phyloP scores from a whole-genome alignment of 164 flowering plant genomes.

The Magnolia changhungtana region DNA sequence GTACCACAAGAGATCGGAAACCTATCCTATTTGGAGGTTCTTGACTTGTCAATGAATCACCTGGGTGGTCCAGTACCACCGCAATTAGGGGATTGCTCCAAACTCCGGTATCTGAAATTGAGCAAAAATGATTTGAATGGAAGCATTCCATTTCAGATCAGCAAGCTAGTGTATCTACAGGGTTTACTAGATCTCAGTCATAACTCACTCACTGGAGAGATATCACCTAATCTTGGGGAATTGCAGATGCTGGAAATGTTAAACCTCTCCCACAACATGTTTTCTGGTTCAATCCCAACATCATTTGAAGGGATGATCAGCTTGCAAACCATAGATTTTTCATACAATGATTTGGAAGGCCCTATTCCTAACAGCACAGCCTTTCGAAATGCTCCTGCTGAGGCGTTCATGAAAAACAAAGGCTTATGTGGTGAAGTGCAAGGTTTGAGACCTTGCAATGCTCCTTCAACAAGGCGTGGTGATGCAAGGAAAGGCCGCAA shows the following conservation, averaged over 20 bases:
- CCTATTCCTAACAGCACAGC: neutral
- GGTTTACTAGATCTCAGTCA: neutral
- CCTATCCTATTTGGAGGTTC: neutral
- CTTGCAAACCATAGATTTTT: constrained; percentile 5
- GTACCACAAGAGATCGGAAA: neutral
- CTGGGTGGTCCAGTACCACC: neutral
- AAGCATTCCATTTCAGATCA: constrained; percentile 5
- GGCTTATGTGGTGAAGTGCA: constrained; percentile 5
- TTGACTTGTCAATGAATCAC: neutral
- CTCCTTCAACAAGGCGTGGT: constrained; percentile 19
- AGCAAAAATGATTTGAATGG: neutral
- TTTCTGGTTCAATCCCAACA: constrained; percentile 18
- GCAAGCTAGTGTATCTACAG: neutral
- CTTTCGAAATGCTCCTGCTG: neutral
- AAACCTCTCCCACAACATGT: constrained; percentile 18
- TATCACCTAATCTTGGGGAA: neutral
- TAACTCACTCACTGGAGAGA: neutral
- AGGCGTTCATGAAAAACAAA: neutral
- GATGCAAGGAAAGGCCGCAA: constrained; percentile 15
- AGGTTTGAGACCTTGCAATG: constrained; percentile 5
- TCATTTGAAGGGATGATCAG: constrained; percentile 3
- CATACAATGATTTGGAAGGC: constrained; percentile 15
- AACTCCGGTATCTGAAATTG: neutral
- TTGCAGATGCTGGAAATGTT: neutral
- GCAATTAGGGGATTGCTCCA: constrained; percentile 1